Evolutionary conservation across 2,329 filamentous ascomycete genomes (phyloP), one percentile per base, ranked within the genome.

Genomic region (Pseudogymnoascus sp.): DNA sequence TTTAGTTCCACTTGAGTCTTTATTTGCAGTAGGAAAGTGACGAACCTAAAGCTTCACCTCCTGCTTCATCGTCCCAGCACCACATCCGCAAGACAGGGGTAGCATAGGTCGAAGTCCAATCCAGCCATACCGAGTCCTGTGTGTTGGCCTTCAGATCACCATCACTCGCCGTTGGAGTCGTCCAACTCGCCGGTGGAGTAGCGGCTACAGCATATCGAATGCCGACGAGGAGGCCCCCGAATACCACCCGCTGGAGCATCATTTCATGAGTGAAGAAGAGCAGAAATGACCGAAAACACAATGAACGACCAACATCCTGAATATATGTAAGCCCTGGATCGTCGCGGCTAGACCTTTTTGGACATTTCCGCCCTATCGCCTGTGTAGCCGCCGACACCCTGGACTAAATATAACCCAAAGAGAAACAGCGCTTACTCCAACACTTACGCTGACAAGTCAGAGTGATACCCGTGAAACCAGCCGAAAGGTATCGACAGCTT

Each of bases 71-170:
- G 64, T 67, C 64, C 6, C 59, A 33, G 44, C 65, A 67, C 64
- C 61, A 66, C 65, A 67, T 65, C 59, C 62, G 60, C 38, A 67
- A 60, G 46, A 62, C 37, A 17, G 65, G 56, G 1, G 44, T 21
- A 15, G 61, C 7, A 64, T 59, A 44, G 23, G 37, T 63, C 7
- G 66, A 67, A 3, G 29, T 63, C 66, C 66, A 67, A 60, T 66
- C 62, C 60, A 66, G 4, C 15, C 64, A 38, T 10, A 66, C 53
- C 26, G 65, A 66, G 50, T 67, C 66, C n/a, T 63, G 40, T 6
- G 46, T 37, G 33, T 67, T 67, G 35, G 63, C 61, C 15, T 33
- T 61, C 29, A 67, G 33, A 17, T 60, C 60, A 9, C 26, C 46
- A n/a, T 59, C 59, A 29, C 26, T 29, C 26, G 26, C 26, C n/a